Percentiles rank a stretch among this genome's conserved stretches.
Conservation (phyloP, 73 alveolate species). For the Uronychia binucleata region DNA sequence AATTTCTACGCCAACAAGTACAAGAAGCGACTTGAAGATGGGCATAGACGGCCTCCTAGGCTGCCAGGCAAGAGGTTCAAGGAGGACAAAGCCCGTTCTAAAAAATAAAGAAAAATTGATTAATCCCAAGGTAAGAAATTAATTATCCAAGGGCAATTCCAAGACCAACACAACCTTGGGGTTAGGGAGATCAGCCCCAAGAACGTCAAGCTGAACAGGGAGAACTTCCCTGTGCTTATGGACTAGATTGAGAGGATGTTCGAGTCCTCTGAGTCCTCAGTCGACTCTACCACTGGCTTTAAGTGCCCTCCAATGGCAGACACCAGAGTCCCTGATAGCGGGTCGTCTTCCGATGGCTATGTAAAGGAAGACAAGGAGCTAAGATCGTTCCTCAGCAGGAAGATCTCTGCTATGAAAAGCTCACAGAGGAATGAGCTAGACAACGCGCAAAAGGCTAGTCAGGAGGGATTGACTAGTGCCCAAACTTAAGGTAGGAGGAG, state of each 20-base stretch:
- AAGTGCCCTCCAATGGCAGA: neutral
- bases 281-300: neutral
- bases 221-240: neutral
- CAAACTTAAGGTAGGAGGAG: neutral
- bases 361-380: neutral
- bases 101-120: too few relatives aligned
- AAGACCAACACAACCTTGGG: too few relatives aligned
- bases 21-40: neutral
- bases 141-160: too few relatives aligned
- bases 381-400: constrained; percentile 16
- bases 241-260: constrained; percentile 3
- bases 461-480: neutral
- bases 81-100: neutral
- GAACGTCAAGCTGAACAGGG: neutral
- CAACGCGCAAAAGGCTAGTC: neutral
- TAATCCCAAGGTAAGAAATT: too few relatives aligned
- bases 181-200: neutral
- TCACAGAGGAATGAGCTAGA: neutral
- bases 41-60: neutral
- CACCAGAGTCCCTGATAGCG: neutral
- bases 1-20: constrained; percentile 4
- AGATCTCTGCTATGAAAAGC: neutral
- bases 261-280: neutral
- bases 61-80: neutral
- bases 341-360: neutral